Conservation (phyloP, 2,329 filamentous ascomycete genomes). For the Arthrobotrys sinensis region DNA sequence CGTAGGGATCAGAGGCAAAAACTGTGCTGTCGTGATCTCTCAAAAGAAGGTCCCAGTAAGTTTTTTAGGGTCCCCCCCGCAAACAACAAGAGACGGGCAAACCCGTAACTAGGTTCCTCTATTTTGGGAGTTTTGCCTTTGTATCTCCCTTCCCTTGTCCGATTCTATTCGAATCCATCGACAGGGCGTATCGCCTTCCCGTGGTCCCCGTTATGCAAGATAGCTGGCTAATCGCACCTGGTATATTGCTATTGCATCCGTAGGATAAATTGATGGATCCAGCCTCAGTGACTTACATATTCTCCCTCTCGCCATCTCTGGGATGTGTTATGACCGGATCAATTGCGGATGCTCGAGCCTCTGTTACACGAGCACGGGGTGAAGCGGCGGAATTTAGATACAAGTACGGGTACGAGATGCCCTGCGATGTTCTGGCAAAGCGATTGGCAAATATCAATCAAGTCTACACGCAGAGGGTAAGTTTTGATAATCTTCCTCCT, state of each 20-base stretch:
- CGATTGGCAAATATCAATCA: slow-evolving; percentile 98
- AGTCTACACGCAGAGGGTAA: slow-evolving; percentile 96
- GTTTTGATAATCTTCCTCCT: slow-evolving; percentile 64
- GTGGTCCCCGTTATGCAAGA: slow-evolving; percentile 58
- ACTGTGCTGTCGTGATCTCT: slow-evolving; percentile 95
- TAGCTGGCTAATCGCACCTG: slow-evolving; percentile 54
- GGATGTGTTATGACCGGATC: slow-evolving; percentile 99
- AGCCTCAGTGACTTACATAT: slow-evolving; percentile 95
- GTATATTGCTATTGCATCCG: slow-evolving; percentile 51
- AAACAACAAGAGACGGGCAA: slow-evolving; percentile 60
- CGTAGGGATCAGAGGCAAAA: slow-evolving; percentile 93
- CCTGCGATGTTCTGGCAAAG: slow-evolving; percentile 95
- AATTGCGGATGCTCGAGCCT: slow-evolving; percentile 95
- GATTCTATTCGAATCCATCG: slow-evolving; percentile 40
- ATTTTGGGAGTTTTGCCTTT: slow-evolving; percentile 62
- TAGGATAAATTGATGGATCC: slow-evolving; percentile 99
- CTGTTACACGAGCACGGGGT: slow-evolving; percentile 90
- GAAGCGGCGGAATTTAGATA: slow-evolving; percentile 98
- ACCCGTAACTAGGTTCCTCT: slow-evolving; percentile 20
- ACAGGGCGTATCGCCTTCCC: slow-evolving; percentile 48
- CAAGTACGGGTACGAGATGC: slow-evolving; percentile 99
- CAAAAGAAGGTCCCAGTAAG: slow-evolving; percentile 99
- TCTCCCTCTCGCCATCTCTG: slow-evolving; percentile 94
- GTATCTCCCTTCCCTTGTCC: slow-evolving; percentile 21
- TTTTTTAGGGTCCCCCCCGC: slow-evolving; percentile 5